phyloP scores from a whole-genome alignment of 345 rosid genomes.

The Reutealis trisperma region DNA sequence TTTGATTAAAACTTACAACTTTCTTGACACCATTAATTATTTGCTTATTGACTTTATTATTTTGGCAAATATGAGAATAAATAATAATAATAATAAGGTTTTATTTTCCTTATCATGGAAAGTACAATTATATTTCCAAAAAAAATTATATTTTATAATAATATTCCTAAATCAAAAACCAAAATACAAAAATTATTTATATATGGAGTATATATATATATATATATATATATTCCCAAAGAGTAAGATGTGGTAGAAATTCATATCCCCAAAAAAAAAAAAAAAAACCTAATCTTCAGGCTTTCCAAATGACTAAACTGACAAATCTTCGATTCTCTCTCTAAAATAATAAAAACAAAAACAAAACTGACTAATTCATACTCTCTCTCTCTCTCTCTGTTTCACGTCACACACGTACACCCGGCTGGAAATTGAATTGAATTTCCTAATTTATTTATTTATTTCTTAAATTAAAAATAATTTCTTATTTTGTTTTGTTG shows the following conservation, averaged over 20 bases:
- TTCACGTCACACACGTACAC: no score
- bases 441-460: no score
- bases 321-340: slow-evolving; percentile 26
- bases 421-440: no score
- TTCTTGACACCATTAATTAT: neutral
- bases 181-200: neutral
- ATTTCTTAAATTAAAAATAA: no score
- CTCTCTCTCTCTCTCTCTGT: slow-evolving; percentile 29
- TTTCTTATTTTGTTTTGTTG: neutral
- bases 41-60: neutral
- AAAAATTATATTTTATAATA: neutral
- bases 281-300: slow-evolving; percentile 53
- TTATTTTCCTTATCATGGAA: neutral
- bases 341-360: slow-evolving; percentile 3
- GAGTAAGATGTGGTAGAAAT: neutral
- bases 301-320: slow-evolving; percentile 60
- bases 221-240: no score
- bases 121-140: neutral
- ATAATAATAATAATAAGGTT: neutral
- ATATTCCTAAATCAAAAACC: no score
- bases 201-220: no score
- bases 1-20: neutral
- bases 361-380: slow-evolving; percentile 34
- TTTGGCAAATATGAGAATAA: neutral
- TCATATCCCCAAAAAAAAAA: neutral